Conservation (phyloP, 306 rosid genomes). For the Notholithocarpus densiflorus region DNA sequence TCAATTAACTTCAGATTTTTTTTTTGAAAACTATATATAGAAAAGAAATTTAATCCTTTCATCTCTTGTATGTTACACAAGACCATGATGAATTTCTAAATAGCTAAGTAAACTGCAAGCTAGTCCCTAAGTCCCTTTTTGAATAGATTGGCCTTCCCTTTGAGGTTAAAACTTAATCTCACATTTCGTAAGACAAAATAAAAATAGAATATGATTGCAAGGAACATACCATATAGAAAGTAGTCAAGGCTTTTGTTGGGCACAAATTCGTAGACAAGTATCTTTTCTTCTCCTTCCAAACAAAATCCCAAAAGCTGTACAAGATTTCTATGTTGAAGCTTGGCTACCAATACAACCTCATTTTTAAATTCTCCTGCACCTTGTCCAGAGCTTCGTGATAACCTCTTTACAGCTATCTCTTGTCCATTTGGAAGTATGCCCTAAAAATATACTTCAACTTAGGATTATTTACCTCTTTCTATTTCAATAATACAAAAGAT, state of each 20-base stretch:
- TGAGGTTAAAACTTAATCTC: neutral
- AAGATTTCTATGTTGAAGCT: constrained; percentile 27
- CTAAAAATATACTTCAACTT: constrained; percentile 12
- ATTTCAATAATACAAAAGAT: too few species aligned
- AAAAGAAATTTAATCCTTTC: neutral
- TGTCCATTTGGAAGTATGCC: constrained; percentile 24
- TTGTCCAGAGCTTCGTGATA: constrained; percentile 28
- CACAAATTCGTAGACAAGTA: constrained; percentile 37
- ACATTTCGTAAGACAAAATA: neutral
- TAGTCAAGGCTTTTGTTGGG: constrained; percentile 37
- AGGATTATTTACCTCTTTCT: neutral
- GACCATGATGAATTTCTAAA: neutral
- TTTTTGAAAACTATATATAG: neutral
- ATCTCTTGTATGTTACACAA: neutral
- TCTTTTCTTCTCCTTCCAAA: constrained; percentile 36
- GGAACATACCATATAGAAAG: constrained; percentile 11
- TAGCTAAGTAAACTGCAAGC: neutral
- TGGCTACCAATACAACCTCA: constrained; percentile 36
- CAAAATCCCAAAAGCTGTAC: constrained; percentile 18
- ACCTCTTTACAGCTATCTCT: constrained; percentile 37
- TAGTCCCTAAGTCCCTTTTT: neutral
- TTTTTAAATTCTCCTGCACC: constrained; percentile 35
- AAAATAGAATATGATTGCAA: too few species aligned
- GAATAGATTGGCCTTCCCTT: neutral
- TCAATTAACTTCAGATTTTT: too few species aligned